phyloP scores from a whole-genome alignment of 306 rosid genomes.

The Vigna reflexopilosa region DNA sequence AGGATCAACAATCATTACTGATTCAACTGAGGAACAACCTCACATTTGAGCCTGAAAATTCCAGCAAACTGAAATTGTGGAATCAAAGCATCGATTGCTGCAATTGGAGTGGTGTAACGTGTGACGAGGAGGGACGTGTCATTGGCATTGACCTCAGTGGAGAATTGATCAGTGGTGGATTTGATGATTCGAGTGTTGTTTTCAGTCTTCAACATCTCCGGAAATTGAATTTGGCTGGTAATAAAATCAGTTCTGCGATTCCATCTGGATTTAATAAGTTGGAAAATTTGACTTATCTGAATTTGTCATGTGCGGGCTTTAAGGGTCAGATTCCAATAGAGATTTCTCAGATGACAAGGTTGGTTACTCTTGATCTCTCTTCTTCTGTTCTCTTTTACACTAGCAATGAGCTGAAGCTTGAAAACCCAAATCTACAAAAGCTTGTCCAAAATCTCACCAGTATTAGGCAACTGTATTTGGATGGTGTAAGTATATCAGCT shows the following conservation, averaged over 20 bases:
- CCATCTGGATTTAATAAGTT: constrained; percentile 54
- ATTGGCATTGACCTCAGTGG: not conserved
- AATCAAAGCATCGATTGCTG: not conserved
- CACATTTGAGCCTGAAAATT: not conserved
- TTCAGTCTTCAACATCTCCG: constrained; percentile 49
- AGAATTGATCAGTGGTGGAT: constrained; percentile 34
- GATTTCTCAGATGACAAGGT: constrained; percentile 53
- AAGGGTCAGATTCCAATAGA: constrained; percentile 51
- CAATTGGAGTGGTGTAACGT: not conserved
- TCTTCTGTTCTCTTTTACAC: not conserved
- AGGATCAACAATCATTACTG: constrained; percentile 52
- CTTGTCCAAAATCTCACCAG: constrained; percentile 49
- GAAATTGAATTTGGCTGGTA: constrained; percentile 44
- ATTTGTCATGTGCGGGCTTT: constrained; percentile 52
- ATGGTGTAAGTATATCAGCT: constrained; percentile 56
- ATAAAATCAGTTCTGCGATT: constrained; percentile 33
- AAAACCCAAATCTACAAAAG: constrained; percentile 41
- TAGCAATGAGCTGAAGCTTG: constrained; percentile 40
- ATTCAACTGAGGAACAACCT: constrained; percentile 55
- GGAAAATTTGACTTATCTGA: constrained; percentile 40
- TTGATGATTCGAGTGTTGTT: constrained; percentile 37
- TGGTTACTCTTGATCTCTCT: constrained; percentile 55
- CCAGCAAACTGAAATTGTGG: constrained; percentile 33
- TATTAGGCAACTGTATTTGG: constrained; percentile 53
- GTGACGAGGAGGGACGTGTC: not conserved